Conservation (phyloP, 371 early-diverging fungal genomes). For the Mucor irregularis region DNA sequence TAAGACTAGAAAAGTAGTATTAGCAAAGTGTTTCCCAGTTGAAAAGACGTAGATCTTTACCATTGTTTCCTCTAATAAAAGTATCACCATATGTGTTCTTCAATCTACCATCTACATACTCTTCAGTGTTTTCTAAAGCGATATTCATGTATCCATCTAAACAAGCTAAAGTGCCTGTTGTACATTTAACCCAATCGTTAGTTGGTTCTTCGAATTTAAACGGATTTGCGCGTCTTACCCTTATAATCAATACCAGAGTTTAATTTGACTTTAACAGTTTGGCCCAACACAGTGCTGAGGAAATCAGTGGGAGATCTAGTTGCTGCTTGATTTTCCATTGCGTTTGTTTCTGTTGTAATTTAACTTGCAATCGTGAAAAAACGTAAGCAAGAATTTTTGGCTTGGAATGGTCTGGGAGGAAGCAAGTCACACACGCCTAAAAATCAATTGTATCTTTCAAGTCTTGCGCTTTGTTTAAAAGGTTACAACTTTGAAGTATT, state of each 20-base stretch:
- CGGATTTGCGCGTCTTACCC: too few relatives aligned
- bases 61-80: conserved; percentile 97
- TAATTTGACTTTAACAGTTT: conserved; percentile 86
- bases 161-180: conserved; percentile 86
- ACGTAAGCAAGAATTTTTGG: conserved; percentile 6
- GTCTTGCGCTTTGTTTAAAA: too few relatives aligned
- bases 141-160: conserved; percentile 99
- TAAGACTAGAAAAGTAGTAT: conserved; percentile 28
- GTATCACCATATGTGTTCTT: conserved; percentile 94
- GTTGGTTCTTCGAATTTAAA: neutral
- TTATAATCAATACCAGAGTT: conserved; percentile 95
- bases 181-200: neutral
- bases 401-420: too few relatives aligned
- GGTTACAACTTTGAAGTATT: too few relatives aligned
- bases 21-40: neutral
- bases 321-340: conserved; percentile 31
- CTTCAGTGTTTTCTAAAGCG: conserved; percentile 94
- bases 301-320: conserved; percentile 80
- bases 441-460: too few relatives aligned
- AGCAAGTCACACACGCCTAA: too few relatives aligned
- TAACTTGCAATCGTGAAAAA: neutral
- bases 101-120: conserved; percentile 89
- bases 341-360: neutral
- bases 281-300: conserved; percentile 75
- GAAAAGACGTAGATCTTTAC: conserved; percentile 39